phyloP scores from a whole-genome alignment of 805 yeast genomes.

The Starmera caribaea region DNA sequence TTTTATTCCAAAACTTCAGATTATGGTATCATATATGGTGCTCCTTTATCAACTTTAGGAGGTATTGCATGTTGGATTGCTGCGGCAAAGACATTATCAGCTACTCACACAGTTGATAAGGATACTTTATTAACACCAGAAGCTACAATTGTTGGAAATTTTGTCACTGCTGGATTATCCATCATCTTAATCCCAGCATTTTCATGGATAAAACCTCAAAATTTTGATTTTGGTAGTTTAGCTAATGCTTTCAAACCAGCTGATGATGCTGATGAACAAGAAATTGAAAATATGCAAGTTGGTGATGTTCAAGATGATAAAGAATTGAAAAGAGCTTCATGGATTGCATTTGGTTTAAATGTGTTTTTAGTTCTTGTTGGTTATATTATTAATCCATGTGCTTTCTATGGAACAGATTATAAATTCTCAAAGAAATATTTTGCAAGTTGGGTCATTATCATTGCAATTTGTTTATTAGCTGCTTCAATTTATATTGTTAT shows the following conservation, averaged over 20 bases:
- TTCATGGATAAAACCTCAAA: constrained; percentile 21
- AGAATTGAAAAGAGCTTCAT: constrained; percentile 25
- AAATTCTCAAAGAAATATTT: constrained; percentile 26
- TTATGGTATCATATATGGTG: constrained; percentile 14
- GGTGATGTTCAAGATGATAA: constrained; percentile 13
- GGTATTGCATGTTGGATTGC: constrained; percentile 20
- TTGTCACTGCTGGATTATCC: constrained; percentile 16
- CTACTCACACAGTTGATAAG: constrained; percentile 7
- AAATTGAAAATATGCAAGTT: constrained; percentile 18
- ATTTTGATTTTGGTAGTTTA: constrained; percentile 16
- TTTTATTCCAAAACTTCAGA: constrained; percentile 18
- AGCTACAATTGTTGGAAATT: constrained; percentile 14
- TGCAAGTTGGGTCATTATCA: constrained; percentile 26
- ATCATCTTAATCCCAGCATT: constrained; percentile 21
- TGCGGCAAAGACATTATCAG: constrained; percentile 13
- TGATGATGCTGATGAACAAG: constrained; percentile 26
- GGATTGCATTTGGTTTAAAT: constrained; percentile 32
- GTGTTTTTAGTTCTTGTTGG: constrained; percentile 20
- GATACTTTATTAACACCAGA: constrained; percentile 9
- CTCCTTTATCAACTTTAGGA: constrained; percentile 16
- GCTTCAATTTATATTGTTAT: constrained; percentile 27
- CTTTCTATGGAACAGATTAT: constrained; percentile 24
- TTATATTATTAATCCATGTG: constrained; percentile 22
- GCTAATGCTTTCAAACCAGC: constrained; percentile 19
- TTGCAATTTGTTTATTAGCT: constrained; percentile 26